Evolutionary conservation across 2,329 filamentous ascomycete genomes (phyloP).

Genomic region (Shiraia bambusicola): DNA sequence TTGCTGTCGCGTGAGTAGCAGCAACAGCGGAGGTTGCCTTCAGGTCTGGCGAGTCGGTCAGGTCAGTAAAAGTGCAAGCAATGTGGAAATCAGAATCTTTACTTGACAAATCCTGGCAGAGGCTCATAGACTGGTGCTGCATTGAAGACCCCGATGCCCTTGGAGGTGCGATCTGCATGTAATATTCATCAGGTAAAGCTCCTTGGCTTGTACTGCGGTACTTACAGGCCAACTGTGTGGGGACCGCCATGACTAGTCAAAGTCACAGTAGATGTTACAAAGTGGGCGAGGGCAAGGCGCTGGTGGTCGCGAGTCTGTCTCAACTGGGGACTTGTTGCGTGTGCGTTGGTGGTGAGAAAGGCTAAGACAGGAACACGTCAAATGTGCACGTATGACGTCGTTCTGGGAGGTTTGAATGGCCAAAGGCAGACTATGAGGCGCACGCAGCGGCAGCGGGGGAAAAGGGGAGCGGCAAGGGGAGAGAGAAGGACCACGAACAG

Average conservation of each 20-base stretch:
- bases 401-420: slow-evolving; percentile 18
- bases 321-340: slow-evolving; percentile 18
- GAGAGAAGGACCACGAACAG: slow-evolving; percentile 17
- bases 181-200: slow-evolving; percentile 12
- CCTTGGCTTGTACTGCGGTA: slow-evolving; percentile 13
- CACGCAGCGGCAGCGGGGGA: slow-evolving; percentile 35
- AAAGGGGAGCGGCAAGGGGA: slow-evolving; percentile 7
- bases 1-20: slow-evolving; percentile 93
- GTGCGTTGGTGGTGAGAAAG: slow-evolving; percentile 32
- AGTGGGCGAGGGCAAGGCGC: slow-evolving; percentile 30
- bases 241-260: slow-evolving; percentile 91
- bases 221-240: slow-evolving; percentile 88
- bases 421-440: slow-evolving; percentile 33
- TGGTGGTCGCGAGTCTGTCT: slow-evolving; percentile 38
- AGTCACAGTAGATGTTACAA: slow-evolving; percentile 64
- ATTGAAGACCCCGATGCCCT: slow-evolving; percentile 92
- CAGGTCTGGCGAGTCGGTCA: slow-evolving; percentile 60
- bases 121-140: slow-evolving; percentile 84
- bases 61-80: slow-evolving; percentile 12
- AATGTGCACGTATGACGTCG: slow-evolving; percentile 31
- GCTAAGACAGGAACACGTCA: slow-evolving; percentile 37
- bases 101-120: slow-evolving; percentile 74
- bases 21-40: slow-evolving; percentile 93
- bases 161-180: slow-evolving; percentile 77
- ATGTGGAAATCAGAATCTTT: slow-evolving; percentile 12